phyloP scores from a whole-genome alignment of 2,329 filamentous ascomycete species.

The Calonectria crousiana region DNA sequence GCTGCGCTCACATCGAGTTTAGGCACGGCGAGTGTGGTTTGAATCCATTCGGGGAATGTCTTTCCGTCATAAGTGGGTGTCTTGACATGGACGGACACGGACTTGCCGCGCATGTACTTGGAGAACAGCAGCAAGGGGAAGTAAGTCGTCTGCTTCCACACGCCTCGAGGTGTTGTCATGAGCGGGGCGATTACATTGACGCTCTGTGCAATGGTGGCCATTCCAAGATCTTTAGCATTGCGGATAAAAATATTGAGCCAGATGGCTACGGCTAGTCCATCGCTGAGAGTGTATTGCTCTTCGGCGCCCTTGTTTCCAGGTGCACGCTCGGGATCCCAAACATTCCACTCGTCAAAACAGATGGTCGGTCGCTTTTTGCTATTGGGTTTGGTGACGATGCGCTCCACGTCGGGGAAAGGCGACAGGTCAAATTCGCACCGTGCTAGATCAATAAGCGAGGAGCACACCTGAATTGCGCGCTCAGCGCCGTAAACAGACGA shows the following conservation, averaged over 20 bases:
- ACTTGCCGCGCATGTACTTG: constrained; percentile 75
- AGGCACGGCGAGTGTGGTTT: constrained; percentile 73
- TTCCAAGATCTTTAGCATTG: constrained; percentile 76
- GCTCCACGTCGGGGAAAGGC: constrained; percentile 59
- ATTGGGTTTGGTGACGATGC: constrained; percentile 71
- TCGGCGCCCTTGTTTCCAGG: constrained; percentile 79
- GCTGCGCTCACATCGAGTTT: constrained; percentile 76
- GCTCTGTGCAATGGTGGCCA: constrained; percentile 82
- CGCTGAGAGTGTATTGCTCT: constrained; percentile 78
- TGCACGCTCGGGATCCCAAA: constrained; percentile 79
- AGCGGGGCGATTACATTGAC: constrained; percentile 83
- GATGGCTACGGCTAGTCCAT: constrained; percentile 77
- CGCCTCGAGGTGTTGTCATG: constrained; percentile 73
- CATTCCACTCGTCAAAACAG: constrained; percentile 88
- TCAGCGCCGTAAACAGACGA: constrained; percentile 78
- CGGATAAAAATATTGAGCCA: constrained; percentile 82
- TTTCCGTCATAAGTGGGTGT: constrained; percentile 72
- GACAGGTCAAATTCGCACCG: constrained; percentile 32
- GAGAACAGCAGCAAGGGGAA: constrained; percentile 73
- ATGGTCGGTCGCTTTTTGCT: constrained; percentile 71
- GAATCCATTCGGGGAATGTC: constrained; percentile 73
- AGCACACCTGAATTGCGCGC: constrained; percentile 77
- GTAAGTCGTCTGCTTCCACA: constrained; percentile 79
- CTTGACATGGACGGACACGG: constrained; percentile 73
- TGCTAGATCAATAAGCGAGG: constrained; percentile 71